Base-by-base conservation (phyloP, 2,329 filamentous ascomycete species). In the Colletotrichum tofieldiae region DNA sequence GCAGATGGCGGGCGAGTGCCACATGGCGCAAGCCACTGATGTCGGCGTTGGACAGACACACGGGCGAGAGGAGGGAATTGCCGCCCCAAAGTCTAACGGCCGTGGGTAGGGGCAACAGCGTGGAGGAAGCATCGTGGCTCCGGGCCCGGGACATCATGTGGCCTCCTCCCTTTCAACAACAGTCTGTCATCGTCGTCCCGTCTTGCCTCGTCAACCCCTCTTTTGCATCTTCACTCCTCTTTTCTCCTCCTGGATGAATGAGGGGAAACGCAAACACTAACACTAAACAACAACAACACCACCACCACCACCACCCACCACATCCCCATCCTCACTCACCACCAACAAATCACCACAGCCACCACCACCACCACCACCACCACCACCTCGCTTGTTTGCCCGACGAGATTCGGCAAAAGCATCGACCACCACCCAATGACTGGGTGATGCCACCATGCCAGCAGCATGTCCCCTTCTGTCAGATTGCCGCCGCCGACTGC, bases 391-490 rank as follows among this genome's bases (percentile, higher is more conserved):
- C 12, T 5, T 39, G 26, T 37, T 37, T 61, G 51, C 68, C 51
- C 35, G 65, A 62, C 59, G 16, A 72, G 69, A 72, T 72, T 64
- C 65, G 29, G 69, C 65, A 69, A 47, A 35, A 47, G 20, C 69
- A 72, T 72, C 69, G 69, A n/a, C 23, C 59, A 45, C 32, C 23
- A 16, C 20, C 69, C 69, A 72, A 69, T 72, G 23, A 18, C 26
- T 59, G 43, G 51, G 47, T 23, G 51, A 64, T 69, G 45, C 59
- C 23, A 72, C 69, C 69, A 58, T 63, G 52, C 52, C 37, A 64
- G 20, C 62, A 70, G 54, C 51, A 49, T 37, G 12, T 45, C 35
- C 29, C 51, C 18, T 62, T 35, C 64, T 61, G 56, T 71, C 56
- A 62, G 56, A 67, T 67, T 61, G 68, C 65, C 35, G 60, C 65